phyloP scores from a whole-genome alignment of 257 asterid species.

The Fraxinus cuspidata region DNA sequence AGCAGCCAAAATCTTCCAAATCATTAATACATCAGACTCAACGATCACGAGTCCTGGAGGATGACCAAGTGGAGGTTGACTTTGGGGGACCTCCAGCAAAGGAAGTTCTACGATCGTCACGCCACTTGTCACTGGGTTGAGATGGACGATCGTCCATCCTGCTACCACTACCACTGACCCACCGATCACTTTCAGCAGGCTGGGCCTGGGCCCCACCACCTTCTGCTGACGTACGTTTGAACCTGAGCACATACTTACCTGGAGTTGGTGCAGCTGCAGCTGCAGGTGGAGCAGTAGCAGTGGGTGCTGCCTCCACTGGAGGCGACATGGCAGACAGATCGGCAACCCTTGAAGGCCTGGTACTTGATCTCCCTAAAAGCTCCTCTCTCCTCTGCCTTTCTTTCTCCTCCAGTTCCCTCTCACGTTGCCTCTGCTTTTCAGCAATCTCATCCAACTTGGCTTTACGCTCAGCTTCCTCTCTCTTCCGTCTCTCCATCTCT shows the following conservation, averaged over 20 bases:
- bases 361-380: conserved; percentile 33
- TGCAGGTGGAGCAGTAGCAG: conserved; percentile 34
- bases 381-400: conserved; percentile 51
- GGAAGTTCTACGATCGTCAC: conserved; percentile 47
- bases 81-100: conserved; percentile 38
- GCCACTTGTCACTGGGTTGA: conserved; percentile 47
- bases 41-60: conserved; percentile 41
- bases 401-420: conserved; percentile 71
- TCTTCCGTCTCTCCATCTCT: conserved; percentile 70
- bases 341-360: conserved; percentile 32
- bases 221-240: conserved; percentile 31
- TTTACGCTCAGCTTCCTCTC: conserved; percentile 68
- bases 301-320: conserved; percentile 39
- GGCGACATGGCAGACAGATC: conserved; percentile 37
- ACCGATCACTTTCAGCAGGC: conserved; percentile 55
- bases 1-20: conserved; percentile 15
- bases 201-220: conserved; percentile 36
- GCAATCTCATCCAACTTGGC: conserved; percentile 80
- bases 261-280: conserved; percentile 43
- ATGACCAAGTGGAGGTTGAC: conserved; percentile 44
- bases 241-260: conserved; percentile 57
- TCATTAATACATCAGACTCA: conserved; percentile 2
- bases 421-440: conserved; percentile 71
- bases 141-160: conserved; percentile 39
- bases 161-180: conserved; percentile 38